Conservation (phyloP, 2,329 filamentous ascomycete genomes). For the Trichoderma afroharzianum region DNA sequence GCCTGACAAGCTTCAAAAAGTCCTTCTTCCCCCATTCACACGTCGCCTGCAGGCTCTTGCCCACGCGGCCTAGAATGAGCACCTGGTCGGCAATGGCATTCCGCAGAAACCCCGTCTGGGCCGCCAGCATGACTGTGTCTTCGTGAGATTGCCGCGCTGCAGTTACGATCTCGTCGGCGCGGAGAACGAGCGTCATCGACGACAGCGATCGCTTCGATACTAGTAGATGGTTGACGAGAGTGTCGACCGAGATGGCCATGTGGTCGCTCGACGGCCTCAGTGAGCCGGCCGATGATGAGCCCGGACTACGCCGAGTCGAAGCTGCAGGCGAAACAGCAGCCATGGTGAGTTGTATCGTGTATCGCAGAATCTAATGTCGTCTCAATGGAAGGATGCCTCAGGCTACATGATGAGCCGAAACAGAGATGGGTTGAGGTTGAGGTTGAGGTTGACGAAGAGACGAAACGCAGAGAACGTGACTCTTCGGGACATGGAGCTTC, state of each 20-base stretch:
- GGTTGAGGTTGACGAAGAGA: neutral
- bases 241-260: conserved; percentile 55
- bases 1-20: conserved; percentile 58
- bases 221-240: conserved; percentile 78
- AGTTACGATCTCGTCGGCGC: conserved; percentile 81
- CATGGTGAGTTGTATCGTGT: conserved; percentile 25
- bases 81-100: conserved; percentile 57
- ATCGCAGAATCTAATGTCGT: neutral
- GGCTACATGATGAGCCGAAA: conserved; percentile 1
- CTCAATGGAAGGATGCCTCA: neutral
- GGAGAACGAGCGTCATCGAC: conserved; percentile 76
- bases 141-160: conserved; percentile 72
- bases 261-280: conserved; percentile 30
- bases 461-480: neutral
- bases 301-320: conserved; percentile 36
- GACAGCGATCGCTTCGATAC: conserved; percentile 83
- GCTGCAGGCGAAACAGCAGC: conserved; percentile 29
- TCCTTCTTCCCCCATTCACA: conserved; percentile 58
- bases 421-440: neutral
- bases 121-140: conserved; percentile 69
- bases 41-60: conserved; percentile 49
- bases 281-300: conserved; percentile 34
- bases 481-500: neutral
- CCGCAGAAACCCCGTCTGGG: conserved; percentile 65
- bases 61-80: conserved; percentile 48